Conservation (phyloP, 2,329 filamentous ascomycete species). For the Sclerotinia sclerotiorum region DNA sequence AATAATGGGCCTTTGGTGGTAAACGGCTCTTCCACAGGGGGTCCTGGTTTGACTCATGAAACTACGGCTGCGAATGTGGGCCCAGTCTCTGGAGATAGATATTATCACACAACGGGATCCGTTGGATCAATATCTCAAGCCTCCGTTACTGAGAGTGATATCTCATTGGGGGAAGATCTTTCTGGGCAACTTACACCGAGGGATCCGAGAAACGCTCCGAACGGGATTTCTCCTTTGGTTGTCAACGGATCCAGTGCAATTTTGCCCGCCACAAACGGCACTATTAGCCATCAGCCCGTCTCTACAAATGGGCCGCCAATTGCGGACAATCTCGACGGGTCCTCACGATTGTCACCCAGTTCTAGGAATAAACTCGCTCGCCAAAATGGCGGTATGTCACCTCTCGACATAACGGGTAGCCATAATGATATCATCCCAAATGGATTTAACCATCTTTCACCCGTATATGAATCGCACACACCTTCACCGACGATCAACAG, state of each 20-base stretch:
- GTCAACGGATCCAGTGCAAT: slow-evolving; percentile 34
- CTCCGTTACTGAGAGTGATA: slow-evolving; percentile 34
- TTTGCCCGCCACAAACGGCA: slow-evolving; percentile 21
- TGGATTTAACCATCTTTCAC: slow-evolving; percentile 56
- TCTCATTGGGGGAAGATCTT: slow-evolving; percentile 30
- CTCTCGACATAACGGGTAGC: slow-evolving; percentile 37
- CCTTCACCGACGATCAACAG: slow-evolving; percentile 65
- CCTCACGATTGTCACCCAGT: slow-evolving; percentile 36
- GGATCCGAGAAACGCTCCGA: slow-evolving; percentile 28
- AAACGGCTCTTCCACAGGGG: slow-evolving; percentile 33
- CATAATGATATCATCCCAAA: slow-evolving; percentile 35
- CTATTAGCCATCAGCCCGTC: slow-evolving; percentile 21
- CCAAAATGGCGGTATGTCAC: slow-evolving; percentile 38
- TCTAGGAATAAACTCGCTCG: slow-evolving; percentile 33
- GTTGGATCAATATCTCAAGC: slow-evolving; percentile 37
- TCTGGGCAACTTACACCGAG: slow-evolving; percentile 36
- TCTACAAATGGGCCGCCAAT: slow-evolving; percentile 28
- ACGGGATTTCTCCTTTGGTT: slow-evolving; percentile 31
- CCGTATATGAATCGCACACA: slow-evolving; percentile 71
- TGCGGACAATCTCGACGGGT: slow-evolving; percentile 30
- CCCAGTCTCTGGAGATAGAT: slow-evolving; percentile 34
- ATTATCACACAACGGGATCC: slow-evolving; percentile 29
- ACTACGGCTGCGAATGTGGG: slow-evolving; percentile 32
- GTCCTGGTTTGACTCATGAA: neutral
- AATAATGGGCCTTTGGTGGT: slow-evolving; percentile 37